phyloP scores from a whole-genome alignment of 805 yeast species.

The Brettanomyces custersianus region DNA sequence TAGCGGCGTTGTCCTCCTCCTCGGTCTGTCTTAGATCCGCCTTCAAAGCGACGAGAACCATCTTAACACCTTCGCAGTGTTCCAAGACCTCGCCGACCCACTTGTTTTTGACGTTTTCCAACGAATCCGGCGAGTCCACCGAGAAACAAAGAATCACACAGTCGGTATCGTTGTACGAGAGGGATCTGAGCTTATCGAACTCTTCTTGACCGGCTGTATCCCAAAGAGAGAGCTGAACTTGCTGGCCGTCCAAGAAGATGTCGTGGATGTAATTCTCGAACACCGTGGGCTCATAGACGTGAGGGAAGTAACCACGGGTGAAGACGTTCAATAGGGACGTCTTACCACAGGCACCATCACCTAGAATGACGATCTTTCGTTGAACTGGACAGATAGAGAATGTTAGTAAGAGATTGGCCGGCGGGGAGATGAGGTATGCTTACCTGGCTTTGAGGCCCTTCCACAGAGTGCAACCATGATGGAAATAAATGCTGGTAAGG shows the following conservation, averaged over 20 bases:
- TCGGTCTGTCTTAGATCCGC: conserved; percentile 73
- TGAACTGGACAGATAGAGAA: conserved; percentile 38
- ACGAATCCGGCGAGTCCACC: conserved; percentile 87
- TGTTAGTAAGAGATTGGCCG: conserved; percentile 2
- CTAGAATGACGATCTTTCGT: conserved; percentile 87
- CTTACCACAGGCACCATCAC: conserved; percentile 99
- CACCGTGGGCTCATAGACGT: conserved; percentile 96
- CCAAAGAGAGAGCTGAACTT: conserved; percentile 90
- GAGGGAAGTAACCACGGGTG: conserved; percentile 96
- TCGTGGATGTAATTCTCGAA: conserved; percentile 97
- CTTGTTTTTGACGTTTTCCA: conserved; percentile 88
- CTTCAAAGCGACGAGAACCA: conserved; percentile 88
- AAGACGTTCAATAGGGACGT: conserved; percentile 91
- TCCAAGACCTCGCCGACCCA: conserved; percentile 98
- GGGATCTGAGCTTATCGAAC: conserved; percentile 85
- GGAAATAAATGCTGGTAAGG: neutral
- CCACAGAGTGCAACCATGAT: conserved; percentile 36
- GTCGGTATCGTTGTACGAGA: conserved; percentile 92
- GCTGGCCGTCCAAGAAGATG: conserved; percentile 89
- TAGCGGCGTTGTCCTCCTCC: conserved; percentile 30
- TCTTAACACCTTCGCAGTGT: conserved; percentile 92
- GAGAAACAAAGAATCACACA: conserved; percentile 95
- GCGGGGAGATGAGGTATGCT: conserved; percentile 6
- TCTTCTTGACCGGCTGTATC: conserved; percentile 99
- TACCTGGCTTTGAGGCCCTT: conserved; percentile 34